These are phyloP conservation scores for Psidium friedrichsthalianum DNA, from an alignment of 345 rosid genomes.

Conservation along the genomic window DNA sequence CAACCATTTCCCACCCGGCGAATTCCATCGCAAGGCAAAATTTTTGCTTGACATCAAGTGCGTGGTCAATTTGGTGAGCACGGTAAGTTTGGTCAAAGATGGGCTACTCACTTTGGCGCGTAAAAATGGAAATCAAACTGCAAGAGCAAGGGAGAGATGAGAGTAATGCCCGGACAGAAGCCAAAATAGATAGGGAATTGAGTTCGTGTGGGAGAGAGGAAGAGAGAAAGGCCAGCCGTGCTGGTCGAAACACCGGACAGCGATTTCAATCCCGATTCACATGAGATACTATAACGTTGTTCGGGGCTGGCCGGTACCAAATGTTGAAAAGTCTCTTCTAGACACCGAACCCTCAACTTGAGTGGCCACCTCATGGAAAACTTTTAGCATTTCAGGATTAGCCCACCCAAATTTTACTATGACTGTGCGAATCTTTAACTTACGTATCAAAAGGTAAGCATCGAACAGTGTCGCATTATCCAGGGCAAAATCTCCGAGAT, in stretches of 20 bases:
- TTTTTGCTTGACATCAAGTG: not conserved
- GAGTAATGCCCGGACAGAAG: too few relatives aligned
- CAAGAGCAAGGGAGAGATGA: too few relatives aligned
- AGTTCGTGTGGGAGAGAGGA: too few relatives aligned
- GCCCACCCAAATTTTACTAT: too few relatives aligned
- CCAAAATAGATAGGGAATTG: too few relatives aligned
- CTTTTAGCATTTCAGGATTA: not conserved
- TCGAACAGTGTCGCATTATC: too few relatives aligned
- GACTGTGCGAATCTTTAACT: too few relatives aligned
- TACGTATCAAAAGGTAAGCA: too few relatives aligned
- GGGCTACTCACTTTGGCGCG: not conserved
- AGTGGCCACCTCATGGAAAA: not conserved
- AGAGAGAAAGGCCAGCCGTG: too few relatives aligned
- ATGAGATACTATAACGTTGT: accelerated
- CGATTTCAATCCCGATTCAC: not conserved
- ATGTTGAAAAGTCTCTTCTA: not conserved
- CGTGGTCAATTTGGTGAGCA: too few relatives aligned
- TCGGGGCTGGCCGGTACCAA: not conserved
- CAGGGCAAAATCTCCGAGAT: too few relatives aligned
- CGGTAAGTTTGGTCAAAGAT: too few relatives aligned
- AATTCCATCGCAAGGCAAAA: not conserved
- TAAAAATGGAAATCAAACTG: not conserved
- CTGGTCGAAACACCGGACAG: accelerated
- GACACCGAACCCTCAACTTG: not conserved
- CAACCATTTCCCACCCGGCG: not conserved